These are phyloP conservation scores for Cupressus sempervirens DNA, from an alignment of 75 land plant genomes.

Conservation along the genomic window DNA sequence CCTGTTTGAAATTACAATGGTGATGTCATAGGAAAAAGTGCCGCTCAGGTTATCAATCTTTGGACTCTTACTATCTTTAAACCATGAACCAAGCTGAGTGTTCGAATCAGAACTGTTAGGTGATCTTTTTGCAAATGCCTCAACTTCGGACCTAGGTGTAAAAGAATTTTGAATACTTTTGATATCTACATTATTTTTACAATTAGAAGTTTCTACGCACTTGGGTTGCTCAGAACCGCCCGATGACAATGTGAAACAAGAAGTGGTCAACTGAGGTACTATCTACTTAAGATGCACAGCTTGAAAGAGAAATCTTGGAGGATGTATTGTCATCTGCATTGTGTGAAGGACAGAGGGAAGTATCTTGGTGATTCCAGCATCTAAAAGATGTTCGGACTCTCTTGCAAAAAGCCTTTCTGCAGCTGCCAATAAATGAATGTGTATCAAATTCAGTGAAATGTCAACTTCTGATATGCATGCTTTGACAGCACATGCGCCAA, in stretches of 20 bases:
- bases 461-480: not conserved
- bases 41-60: constrained; percentile 11
- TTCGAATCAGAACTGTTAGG: constrained; percentile 22
- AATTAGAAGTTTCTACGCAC: constrained; percentile 12
- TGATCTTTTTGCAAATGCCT: constrained; percentile 18
- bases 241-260: constrained; percentile 9
- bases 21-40: too few relatives aligned
- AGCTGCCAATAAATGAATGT: constrained; percentile 16
- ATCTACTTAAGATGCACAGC: constrained; percentile 1
- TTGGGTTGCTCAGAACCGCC: constrained; percentile 15
- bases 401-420: constrained; percentile 14
- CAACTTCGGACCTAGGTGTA: constrained; percentile 16
- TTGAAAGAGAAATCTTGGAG: constrained; percentile 35
- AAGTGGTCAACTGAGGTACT: constrained; percentile 18
- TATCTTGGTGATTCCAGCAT: constrained; percentile 55
- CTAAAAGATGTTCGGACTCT: constrained; percentile 49
- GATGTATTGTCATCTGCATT: constrained; percentile 36
- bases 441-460: constrained; percentile 12
- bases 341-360: constrained; percentile 16
- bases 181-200: constrained; percentile 11
- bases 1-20: too few relatives aligned
- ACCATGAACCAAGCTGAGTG: constrained; percentile 51
- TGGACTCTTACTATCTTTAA: constrained; percentile 29
- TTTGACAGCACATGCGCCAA: not conserved
- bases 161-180: constrained; percentile 13